Base-by-base conservation (phyloP, 2,329 filamentous ascomycete genomes). In the Phialocephala subalpina region DNA sequence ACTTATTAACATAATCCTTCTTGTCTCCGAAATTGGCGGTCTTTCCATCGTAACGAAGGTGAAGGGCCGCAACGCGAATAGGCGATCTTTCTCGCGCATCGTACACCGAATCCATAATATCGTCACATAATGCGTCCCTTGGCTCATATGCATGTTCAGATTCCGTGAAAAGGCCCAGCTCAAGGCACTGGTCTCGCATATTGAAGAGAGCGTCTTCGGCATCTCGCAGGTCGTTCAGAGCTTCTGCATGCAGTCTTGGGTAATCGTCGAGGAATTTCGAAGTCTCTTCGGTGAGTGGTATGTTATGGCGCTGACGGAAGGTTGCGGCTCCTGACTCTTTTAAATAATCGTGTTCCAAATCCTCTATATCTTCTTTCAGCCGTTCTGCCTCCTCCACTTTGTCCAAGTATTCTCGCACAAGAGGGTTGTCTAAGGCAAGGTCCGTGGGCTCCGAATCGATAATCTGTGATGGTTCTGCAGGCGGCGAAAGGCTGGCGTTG, bases 1-100 rank as follows among this genome's bases (percentile, higher is more conserved):
- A 73, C 29, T 56, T 67, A 29, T 73, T 73, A 9, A 73, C 64
- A 64, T 66, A 73, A 7, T 69, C 63, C 49, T 52, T 61, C 58
- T 72, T 73, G 60, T 70, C 64, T 9, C 49, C 62, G 36, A 62
- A 70, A 12, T 69, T 42, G 14, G 36, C 14, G 3, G 58, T 35
- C 18, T 63, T 38, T 2, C 47, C 45, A n/a, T 60, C 9, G 20
- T 45, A 35, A 8, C 62, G 57, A 9, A 56, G 29, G 20, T 62
- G 64, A 22, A 58, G 49, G 18, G 55, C 66, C 1, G 72, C 73
- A 1, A 65, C 20, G n/a, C 61, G 65, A 2, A 73, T 64, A 36
- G 68, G 66, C 4, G 62, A 69, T n/a, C 69, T 64, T 55, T 72
- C 69, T 22, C 52, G 47, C 20, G 60, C 67, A 36, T 73, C 68